phyloP scores from a whole-genome alignment of 805 yeast species.

The Ogataea methanolica region DNA sequence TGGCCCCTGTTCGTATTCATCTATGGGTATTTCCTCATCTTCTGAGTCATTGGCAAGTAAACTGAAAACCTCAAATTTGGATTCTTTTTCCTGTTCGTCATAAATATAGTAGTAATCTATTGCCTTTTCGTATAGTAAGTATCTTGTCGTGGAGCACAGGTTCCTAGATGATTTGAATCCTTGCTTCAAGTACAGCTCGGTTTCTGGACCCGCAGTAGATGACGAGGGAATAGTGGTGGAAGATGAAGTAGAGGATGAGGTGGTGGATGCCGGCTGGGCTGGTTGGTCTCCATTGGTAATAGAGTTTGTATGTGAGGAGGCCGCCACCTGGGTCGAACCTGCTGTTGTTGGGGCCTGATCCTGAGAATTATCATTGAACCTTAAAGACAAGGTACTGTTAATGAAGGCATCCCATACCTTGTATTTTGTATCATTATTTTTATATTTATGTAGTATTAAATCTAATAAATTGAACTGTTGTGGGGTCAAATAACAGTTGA shows the following conservation, averaged over 20 bases:
- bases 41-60: constrained; percentile 26
- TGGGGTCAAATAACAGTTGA: constrained; percentile 48
- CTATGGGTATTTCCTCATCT: constrained; percentile 25
- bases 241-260: constrained; percentile 11
- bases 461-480: constrained; percentile 51
- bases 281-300: too few relatives aligned
- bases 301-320: too few relatives aligned
- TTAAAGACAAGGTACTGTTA: constrained; percentile 32
- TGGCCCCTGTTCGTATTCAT: constrained; percentile 8
- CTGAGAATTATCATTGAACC: constrained; percentile 14
- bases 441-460: constrained; percentile 34
- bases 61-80: constrained; percentile 15
- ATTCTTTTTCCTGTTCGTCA: constrained; percentile 3
- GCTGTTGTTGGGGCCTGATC: too few relatives aligned
- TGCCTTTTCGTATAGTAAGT: constrained; percentile 69
- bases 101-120: constrained; percentile 34
- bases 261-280: constrained; percentile 3
- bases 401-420: constrained; percentile 43
- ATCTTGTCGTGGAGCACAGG: constrained; percentile 60
- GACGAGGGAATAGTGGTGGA: not conserved
- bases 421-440: constrained; percentile 7
- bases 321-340: too few relatives aligned
- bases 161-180: constrained; percentile 47
- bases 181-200: constrained; percentile 39
- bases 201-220: constrained; percentile 15